A percentile compares a stretch with the other conserved stretches of the same genome.
Evolutionary conservation across 805 yeast species (phyloP).

Genomic region (Saccharomycodes ludwigii): DNA sequence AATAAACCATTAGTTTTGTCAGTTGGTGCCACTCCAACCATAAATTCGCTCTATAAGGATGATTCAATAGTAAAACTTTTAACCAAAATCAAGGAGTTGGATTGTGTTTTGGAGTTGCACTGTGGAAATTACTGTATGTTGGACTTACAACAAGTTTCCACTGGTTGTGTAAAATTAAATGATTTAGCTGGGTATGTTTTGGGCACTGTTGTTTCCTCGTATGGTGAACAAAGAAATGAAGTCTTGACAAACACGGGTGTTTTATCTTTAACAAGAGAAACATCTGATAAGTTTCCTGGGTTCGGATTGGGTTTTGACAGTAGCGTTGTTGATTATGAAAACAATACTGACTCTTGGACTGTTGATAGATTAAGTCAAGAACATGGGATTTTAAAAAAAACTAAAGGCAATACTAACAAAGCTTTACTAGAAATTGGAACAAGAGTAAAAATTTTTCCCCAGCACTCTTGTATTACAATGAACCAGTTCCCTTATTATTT

Average conservation of each 20-base stretch:
- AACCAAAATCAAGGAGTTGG: conserved; percentile 11
- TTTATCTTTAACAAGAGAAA: conserved; percentile 56
- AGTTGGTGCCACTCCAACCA: conserved; percentile 77
- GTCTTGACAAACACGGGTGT: conserved; percentile 67
- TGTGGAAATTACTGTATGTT: conserved; percentile 73
- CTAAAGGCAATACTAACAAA: conserved; percentile 14
- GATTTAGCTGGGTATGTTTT: conserved; percentile 41
- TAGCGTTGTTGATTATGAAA: conserved; percentile 24
- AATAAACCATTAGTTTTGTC: conserved; percentile 37
- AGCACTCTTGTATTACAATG: conserved; percentile 65
- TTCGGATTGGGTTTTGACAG: conserved; percentile 29
- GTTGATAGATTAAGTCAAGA: conserved; percentile 66
- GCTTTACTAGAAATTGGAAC: conserved; percentile 29
- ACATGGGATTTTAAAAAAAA: conserved; percentile 60
- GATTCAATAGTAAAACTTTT: conserved; percentile 6
- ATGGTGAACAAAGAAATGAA: conserved; percentile 40
- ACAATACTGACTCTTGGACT: conserved; percentile 41
- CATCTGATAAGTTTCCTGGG: conserved; percentile 44
- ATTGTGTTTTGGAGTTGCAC: conserved; percentile 50
- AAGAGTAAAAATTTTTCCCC: conserved; percentile 45
- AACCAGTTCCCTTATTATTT: conserved; percentile 47
- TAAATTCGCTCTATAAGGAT: conserved; percentile 35
- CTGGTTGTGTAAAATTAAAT: conserved; percentile 37
- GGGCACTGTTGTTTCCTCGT: conserved; percentile 47
- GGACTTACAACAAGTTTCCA: conserved; percentile 68